Evolutionary conservation across 148 eudicot genomes (phyloP), one percentile per base, ranked within the genome.

Genomic region (Rhododendron williamsianum): DNA sequence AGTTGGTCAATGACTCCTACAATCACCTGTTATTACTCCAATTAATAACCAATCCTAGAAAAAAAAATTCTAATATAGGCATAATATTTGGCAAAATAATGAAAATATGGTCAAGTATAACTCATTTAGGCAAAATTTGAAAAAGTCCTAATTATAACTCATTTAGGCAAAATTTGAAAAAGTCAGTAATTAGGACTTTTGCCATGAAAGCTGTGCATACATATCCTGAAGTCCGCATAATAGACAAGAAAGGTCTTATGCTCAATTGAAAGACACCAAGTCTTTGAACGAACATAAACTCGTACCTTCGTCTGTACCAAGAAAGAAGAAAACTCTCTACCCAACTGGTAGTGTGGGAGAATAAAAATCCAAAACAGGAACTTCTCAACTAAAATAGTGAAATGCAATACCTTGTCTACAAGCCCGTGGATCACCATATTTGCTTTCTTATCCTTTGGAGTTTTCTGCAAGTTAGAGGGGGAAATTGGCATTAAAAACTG

Each of bases 371-470:
- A 38, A 48, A 69, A 25, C 52, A 45, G 51, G 58, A 27, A 45
- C 36, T 35, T 82, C 38, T 46, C 41, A 12, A 33, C 58, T 21
- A 33, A 45, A 72, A 18, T 52, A 45, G 71, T 45, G 9, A 81
- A 65, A 48, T 67, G 19, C 9, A 83, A 80, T 89, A 96, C 99
- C 99, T 94, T 91, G 87, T 96, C 99, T 33, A 96, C 98, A 87
- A 91, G 91, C 82, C 94, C 98, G 85, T 92, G 99, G 84, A 96
- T 93, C 87, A 96, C 95, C 90, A 96, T 83, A 86, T 89, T 90
- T 87, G 98, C 99, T 85, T 96, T 92, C 89, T 93, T 92, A 91
- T 96, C 99, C 89, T 96, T 96, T 0, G 99, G 98, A 85, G 99
- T 96, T 92, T 95, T 85, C 99, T 96, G 93, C 46, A 90, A 81